A percentile compares a stretch with the other conserved stretches of the same genome.
phyloP scores from a whole-genome alignment of 2,329 filamentous ascomycete species.

The Phaeosphaeria sp. region DNA sequence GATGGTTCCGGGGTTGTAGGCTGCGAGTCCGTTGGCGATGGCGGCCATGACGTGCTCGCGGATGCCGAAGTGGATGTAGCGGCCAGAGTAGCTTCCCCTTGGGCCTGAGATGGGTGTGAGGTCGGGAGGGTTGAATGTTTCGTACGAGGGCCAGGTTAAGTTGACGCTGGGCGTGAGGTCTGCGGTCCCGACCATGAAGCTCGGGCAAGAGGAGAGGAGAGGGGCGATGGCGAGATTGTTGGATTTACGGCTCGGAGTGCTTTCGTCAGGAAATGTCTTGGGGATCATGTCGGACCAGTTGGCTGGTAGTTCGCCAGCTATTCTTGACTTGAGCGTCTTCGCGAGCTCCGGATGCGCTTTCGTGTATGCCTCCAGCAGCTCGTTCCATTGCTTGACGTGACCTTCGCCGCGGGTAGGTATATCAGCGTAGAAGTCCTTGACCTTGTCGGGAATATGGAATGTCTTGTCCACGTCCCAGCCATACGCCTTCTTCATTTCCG shows the following conservation, averaged over 20 bases:
- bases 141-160: constrained; percentile 59
- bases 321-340: constrained; percentile 56
- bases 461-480: constrained; percentile 59
- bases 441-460: constrained; percentile 55
- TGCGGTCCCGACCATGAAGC: constrained; percentile 78
- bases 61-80: constrained; percentile 56
- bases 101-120: constrained; percentile 51
- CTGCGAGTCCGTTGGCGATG: constrained; percentile 63
- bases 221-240: constrained; percentile 59
- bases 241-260: constrained; percentile 60
- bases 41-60: constrained; percentile 47
- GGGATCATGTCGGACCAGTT: constrained; percentile 61
- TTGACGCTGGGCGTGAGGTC: constrained; percentile 62
- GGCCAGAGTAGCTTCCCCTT: constrained; percentile 62
- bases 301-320: constrained; percentile 56
- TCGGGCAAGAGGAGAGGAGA: constrained; percentile 80
- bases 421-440: constrained; percentile 62
- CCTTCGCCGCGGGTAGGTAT: constrained; percentile 51
- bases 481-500: constrained; percentile 59
- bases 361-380: constrained; percentile 52
- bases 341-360: constrained; percentile 57
- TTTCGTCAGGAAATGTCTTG: constrained; percentile 54
- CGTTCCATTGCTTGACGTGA: constrained; percentile 58
- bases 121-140: constrained; percentile 56
- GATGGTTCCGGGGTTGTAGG: constrained; percentile 54